These are phyloP conservation scores for Symbiodinium natans DNA, from an alignment of 73 alveolate species.

Conservation along the genomic window DNA sequence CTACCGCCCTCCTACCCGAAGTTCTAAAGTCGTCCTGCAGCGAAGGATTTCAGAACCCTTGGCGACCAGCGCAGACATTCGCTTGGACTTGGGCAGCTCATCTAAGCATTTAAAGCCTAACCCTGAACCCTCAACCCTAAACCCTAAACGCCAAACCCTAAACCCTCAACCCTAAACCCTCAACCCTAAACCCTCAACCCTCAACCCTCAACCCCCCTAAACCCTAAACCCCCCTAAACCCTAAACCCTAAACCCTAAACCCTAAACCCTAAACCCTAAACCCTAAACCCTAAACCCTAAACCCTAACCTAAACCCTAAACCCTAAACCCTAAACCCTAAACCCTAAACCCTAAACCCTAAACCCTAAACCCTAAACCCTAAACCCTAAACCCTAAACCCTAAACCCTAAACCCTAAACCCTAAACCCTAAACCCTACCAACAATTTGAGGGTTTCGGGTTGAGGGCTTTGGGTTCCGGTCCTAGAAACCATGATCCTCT, in stretches of 20 bases:
- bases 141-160: too few relatives aligned
- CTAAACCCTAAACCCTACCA: neutral
- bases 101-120: neutral
- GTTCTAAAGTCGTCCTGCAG: neutral
- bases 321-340: neutral
- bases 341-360: neutral
- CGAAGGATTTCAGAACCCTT: slow-evolving; percentile 61
- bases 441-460: too few relatives aligned
- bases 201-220: too few relatives aligned
- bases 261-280: too few relatives aligned
- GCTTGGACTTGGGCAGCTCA: slow-evolving; percentile 35
- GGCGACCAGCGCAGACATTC: slow-evolving; percentile 82
- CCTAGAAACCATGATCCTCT: too few relatives aligned
- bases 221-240: too few relatives aligned
- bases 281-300: neutral
- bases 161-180: neutral
- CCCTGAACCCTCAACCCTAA: too few relatives aligned
- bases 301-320: too few relatives aligned
- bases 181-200: neutral
- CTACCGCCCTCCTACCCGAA: neutral
- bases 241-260: too few relatives aligned
- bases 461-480: too few relatives aligned
- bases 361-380: neutral
- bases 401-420: neutral
- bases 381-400: neutral